Base-by-base conservation (phyloP, 2,329 filamentous ascomycete genomes). In the Penicillium sp. region DNA sequence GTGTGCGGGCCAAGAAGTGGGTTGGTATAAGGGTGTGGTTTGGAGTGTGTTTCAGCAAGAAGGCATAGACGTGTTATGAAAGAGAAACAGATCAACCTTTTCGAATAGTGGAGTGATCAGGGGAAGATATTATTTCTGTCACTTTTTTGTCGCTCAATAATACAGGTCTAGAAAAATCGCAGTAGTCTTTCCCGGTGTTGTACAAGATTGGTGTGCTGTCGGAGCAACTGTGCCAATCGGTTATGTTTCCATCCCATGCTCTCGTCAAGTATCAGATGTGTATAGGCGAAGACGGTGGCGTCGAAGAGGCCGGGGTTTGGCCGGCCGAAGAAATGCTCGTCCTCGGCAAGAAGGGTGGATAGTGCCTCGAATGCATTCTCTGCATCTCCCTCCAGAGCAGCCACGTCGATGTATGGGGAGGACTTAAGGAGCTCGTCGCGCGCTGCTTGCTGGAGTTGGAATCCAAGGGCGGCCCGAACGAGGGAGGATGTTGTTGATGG, bases 281-380 rank as follows among this genome's bases (percentile, higher is more conserved):
- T 93, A 76, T 97, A 99, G 3, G 92, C 88, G 78, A 97, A 98
- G 2, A 98, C 86, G 57, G 87, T 87, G 6, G 94, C 93, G 77
- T 99, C 95, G 68, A 98, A 94, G 26, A 94, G 72, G 0, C 88
- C 87, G 0, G 94, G 92, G 16, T 76, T 73, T 33, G 75, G 54
- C 59, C 75, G 73, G 4, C 80, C 83, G 70, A 89, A 89, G 74
- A 90, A 91, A 81, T 87, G 89, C 19, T 78, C 70, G 40, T 86
- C 76, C 0, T 83, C 75, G 1, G 82, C 86, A 10, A 92, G 78
- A 8, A 89, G 70, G 22, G 76, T 80, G 2, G 86, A 85, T 8
- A 92, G 76, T 1, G 89, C 86, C 42, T 81, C 79, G 61, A 90
- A 86, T 0, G 89, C 89, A 55, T 85, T 83, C 26, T 81, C 82